A percentile compares a stretch with the other conserved stretches of the same genome.
phyloP scores from a whole-genome alignment of 306 rosid species.

The Castanospermum australe region DNA sequence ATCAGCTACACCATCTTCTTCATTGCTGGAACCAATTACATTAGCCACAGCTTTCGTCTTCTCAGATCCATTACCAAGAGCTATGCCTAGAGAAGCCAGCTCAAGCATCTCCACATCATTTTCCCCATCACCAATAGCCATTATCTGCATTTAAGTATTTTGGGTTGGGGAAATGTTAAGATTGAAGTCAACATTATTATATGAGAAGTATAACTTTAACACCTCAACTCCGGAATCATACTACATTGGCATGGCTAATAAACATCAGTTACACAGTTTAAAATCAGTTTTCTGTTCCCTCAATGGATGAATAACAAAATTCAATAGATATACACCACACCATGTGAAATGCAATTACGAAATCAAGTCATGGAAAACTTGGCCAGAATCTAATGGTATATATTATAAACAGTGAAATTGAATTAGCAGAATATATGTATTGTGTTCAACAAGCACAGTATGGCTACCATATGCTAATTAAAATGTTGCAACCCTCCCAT shows the following conservation, averaged over 20 bases:
- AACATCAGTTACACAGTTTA: background rate
- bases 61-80: conserved; percentile 83
- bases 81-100: conserved; percentile 85
- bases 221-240: background rate
- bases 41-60: conserved; percentile 85
- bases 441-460: background rate
- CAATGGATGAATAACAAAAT: background rate
- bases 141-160: conserved; percentile 48
- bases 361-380: background rate
- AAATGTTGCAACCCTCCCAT: no score
- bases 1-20: conserved; percentile 92
- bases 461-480: background rate
- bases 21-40: conserved; percentile 79
- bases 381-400: background rate
- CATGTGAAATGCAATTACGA: no score
- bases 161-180: background rate
- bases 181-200: background rate
- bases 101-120: conserved; percentile 92
- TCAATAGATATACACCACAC: background rate
- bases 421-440: background rate
- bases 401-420: background rate
- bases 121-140: conserved; percentile 99
- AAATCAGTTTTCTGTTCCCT: background rate
- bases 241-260: background rate
- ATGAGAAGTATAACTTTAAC: background rate